Evolutionary conservation across 768 basidiomycete species (phyloP).

Genomic region (Boletus fagicola): DNA sequence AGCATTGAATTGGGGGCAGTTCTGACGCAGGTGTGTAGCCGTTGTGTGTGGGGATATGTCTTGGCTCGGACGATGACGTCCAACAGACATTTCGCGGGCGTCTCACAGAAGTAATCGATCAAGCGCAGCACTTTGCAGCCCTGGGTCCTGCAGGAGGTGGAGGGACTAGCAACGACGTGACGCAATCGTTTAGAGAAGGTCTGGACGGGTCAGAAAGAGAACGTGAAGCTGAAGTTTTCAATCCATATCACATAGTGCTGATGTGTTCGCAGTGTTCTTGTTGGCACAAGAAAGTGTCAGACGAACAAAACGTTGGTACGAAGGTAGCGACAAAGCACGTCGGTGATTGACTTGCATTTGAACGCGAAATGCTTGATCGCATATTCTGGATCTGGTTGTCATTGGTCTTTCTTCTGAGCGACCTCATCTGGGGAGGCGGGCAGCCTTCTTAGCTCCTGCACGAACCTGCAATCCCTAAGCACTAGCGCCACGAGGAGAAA

Average conservation of each 20-base stretch:
- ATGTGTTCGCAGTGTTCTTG: conserved; percentile 62
- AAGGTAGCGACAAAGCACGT: conserved; percentile 58
- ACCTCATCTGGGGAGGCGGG: conserved; percentile 21
- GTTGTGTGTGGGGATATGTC: conserved; percentile 7
- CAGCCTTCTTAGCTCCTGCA: conserved; percentile 55
- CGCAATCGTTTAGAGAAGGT: conserved; percentile 84
- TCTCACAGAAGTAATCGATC: conserved; percentile 76
- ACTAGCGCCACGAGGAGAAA: not conserved
- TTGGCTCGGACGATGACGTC: conserved; percentile 1
- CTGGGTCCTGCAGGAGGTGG: conserved; percentile 57
- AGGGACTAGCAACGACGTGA: conserved; percentile 52
- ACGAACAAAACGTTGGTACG: conserved; percentile 81
- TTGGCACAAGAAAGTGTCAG: conserved; percentile 82
- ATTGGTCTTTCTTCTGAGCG: conserved; percentile 28
- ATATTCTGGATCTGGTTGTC: conserved; percentile 2
- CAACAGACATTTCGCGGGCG: conserved; percentile 73
- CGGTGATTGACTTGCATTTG: conserved; percentile 34
- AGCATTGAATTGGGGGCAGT: conserved; percentile 69
- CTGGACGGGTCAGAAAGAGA: conserved; percentile 92
- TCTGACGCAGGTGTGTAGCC: conserved; percentile 56
- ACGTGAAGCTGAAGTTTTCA: conserved; percentile 48
- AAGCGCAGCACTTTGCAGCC: conserved; percentile 84
- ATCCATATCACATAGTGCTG: conserved; percentile 3
- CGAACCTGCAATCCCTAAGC: conserved; percentile 48
- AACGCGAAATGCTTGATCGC: not conserved